Base-by-base conservation (phyloP, 352 stramenopile species). In the Phytophthora aleatoria region DNA sequence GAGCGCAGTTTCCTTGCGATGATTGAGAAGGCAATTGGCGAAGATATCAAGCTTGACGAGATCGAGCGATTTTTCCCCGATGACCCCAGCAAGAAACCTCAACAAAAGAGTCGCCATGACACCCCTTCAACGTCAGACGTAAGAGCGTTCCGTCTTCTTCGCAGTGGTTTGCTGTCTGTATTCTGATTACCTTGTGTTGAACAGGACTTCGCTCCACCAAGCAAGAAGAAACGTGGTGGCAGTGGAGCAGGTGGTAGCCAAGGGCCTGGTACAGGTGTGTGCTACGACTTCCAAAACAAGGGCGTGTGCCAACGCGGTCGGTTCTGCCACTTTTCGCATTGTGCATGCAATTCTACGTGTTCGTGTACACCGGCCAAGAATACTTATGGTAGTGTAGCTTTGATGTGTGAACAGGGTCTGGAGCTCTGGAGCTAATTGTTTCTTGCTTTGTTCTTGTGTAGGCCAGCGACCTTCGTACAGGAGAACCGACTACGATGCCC, bases 221-320 rank as follows among this genome's bases (percentile, higher is more conserved):
- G 45, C 39, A 94, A 90, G 70, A 94, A 92, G 60, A 94, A 91
- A 65, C 79, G 81, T 50, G 65, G 77, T 4, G 57, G 57, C 2
- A 38, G 60, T 44, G 63, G 69, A 27, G 52, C 68, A 51, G 65
- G 71, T 45, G 71, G 63, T 20, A 43, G 45, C 27, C 67, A 83
- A 71, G 73, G 61, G 2, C 54, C 81, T 42, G 85, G 87, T 42
- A 91, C 83, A 38, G 87, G 87, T 39, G 87, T 95, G 31, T 95
- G 87, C 60, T 95, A 95, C 61, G 87, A 95, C 33, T 95, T 95
- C 43, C 87, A 95, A 61, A 95, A 95, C 70, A 95, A 95, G 47
- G 87, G 87, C 10, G 79, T 92, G 8, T 95, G 87, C 26, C 85
- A 94, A 57, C 87, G 87, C 12, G 87, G 85, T 7, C 77, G 83